Evolutionary conservation across 768 basidiomycete species (phyloP), one percentile per base, ranked within the genome.

Genomic region (Strobilomyces echinocephalus): DNA sequence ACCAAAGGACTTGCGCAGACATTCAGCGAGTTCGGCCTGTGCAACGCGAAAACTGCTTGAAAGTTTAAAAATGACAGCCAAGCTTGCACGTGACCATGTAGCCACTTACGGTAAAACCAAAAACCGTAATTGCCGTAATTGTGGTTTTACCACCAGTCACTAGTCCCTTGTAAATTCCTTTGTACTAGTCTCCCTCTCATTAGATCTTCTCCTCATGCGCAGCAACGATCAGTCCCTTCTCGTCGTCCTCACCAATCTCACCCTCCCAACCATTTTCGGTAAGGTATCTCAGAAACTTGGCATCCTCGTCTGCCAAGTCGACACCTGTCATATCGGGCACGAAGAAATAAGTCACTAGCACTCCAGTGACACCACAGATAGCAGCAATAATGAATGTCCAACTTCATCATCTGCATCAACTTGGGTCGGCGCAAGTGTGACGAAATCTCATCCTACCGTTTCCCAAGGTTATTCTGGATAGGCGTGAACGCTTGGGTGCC

Each of bases 401-500:
- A 56, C 80, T 83, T 59, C 35, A 43, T 21, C 18, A 7, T 8
- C 6, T 39, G 11, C 47, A 48, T 56, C 11, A 56, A 39, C 31
- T 43, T 3, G 43, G 20, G 8, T 10, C 48, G 24, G 20, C 4
- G 8, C 15, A 48, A 28, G 18, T 16, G 12, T 46, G 31, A 45
- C 15, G 43, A 24, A 47, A 0, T 49, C 18, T 5, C 42, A 46
- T 66, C 72, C 42, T 60, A 80, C 80, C 75, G 78, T 62, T 84
- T 81, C 14, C 86, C 86, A n/a, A 85, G 78, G 62, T 85, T 76
- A 50, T 72, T 71, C 61, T 84, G 81, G 55, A 87, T 85, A 4
- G 85, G 85, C 4, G 83, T 85, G 64, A 86, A 86, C 1, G 78
- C 82, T 60, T 87, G 84, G 0, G 82, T 84, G 9, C 85, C 85